Evolutionary conservation across 2,329 filamentous ascomycete genomes (phyloP).

Genomic region (Mollisia scopiformis): DNA sequence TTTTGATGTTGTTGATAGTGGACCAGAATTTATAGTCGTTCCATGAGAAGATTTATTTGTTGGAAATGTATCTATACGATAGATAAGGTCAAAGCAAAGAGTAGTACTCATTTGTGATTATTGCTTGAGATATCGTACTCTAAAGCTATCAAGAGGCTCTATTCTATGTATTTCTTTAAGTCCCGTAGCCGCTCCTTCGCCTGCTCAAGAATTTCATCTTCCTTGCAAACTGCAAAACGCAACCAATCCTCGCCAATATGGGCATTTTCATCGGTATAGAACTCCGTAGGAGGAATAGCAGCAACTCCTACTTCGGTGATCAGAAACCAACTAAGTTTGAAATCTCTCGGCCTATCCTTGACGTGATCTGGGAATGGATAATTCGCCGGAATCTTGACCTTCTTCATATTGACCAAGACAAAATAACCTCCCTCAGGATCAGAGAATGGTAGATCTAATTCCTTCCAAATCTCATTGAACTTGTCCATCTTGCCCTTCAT

Average conservation of each 20-base stretch:
- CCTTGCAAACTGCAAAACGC: conserved; percentile 94
- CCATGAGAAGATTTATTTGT: no score
- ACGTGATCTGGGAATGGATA: conserved; percentile 93
- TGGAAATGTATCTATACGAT: no score
- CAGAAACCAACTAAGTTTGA: conserved; percentile 93
- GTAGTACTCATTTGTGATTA: background rate
- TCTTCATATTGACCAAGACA: conserved; percentile 89
- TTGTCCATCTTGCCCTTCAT: conserved; percentile 89
- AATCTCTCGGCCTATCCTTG: conserved; percentile 83
- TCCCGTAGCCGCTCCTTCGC: conserved; percentile 71
- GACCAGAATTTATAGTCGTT: no score
- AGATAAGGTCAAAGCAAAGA: no score
- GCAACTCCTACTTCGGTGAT: conserved; percentile 97
- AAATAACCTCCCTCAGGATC: conserved; percentile 98
- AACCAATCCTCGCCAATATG: conserved; percentile 91
- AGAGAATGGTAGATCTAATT: conserved; percentile 64
- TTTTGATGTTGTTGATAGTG: no score
- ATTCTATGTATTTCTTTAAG: conserved; percentile 49
- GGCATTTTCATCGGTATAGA: conserved; percentile 85
- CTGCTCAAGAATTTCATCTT: conserved; percentile 79
- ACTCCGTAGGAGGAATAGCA: conserved; percentile 94
- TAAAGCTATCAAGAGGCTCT: background rate
- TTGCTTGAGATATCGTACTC: background rate
- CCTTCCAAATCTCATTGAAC: conserved; percentile 82
- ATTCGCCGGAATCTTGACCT: conserved; percentile 79